A percentile compares a stretch with the other conserved stretches of the same genome.
phyloP scores from a whole-genome alignment of 2,329 filamentous ascomycete genomes.

The Calonectria pauciramosa region DNA sequence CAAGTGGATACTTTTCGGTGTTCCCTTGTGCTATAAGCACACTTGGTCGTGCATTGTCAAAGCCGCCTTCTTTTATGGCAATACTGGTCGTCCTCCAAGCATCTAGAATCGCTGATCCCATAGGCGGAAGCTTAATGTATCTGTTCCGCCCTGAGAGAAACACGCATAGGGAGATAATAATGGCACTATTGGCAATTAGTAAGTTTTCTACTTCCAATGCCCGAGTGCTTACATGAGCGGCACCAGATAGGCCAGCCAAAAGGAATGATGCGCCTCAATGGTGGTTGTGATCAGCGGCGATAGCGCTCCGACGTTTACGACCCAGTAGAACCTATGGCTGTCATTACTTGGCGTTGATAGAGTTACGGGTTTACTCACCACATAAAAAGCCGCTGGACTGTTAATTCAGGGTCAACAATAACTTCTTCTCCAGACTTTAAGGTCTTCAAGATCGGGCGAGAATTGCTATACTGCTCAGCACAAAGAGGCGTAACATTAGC shows the following conservation, averaged over 20 bases:
- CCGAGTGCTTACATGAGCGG: conserved; percentile 37
- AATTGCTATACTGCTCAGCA: conserved; percentile 28
- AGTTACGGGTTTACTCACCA: background rate
- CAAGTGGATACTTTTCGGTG: conserved; percentile 37
- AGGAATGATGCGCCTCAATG: conserved; percentile 28
- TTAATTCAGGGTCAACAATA: conserved; percentile 29
- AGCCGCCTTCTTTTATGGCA: conserved; percentile 24
- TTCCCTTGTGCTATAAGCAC: conserved; percentile 30
- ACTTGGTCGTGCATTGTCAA: conserved; percentile 24
- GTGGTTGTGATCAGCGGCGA: conserved; percentile 29
- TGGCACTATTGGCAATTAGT: background rate
- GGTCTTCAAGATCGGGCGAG: conserved; percentile 25
- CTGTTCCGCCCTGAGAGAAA: conserved; percentile 20
- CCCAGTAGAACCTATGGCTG: conserved; percentile 28
- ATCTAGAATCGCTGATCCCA: conserved; percentile 27
- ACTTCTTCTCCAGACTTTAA: conserved; percentile 28
- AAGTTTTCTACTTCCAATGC: background rate
- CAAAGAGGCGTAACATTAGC: conserved; percentile 29
- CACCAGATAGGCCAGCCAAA: conserved; percentile 32
- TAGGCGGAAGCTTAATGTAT: conserved; percentile 23
- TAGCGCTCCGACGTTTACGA: conserved; percentile 28
- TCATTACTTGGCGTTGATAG: background rate
- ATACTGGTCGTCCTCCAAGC: conserved; percentile 21
- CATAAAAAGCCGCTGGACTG: conserved; percentile 28
- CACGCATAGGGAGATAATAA: conserved; percentile 16